phyloP scores from a whole-genome alignment of 2,329 filamentous ascomycete genomes.

The Aspergillaceae sp. region DNA sequence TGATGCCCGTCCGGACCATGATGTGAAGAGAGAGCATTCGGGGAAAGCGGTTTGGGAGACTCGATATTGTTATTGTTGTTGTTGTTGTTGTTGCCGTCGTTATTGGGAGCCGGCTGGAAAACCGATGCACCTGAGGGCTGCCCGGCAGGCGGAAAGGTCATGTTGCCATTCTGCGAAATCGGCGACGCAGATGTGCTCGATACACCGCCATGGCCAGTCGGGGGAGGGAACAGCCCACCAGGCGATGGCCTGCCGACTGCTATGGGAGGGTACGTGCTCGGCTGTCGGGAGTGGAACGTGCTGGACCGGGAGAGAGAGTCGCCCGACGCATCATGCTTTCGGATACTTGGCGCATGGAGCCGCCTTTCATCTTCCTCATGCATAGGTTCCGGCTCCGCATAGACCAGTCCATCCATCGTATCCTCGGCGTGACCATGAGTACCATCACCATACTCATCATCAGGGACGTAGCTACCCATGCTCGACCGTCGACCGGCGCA shows the following conservation, averaged over 20 bases:
- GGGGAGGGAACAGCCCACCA: constrained; percentile 55
- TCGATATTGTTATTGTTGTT: constrained; percentile 57
- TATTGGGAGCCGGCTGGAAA: constrained; percentile 52
- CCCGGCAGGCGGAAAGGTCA: constrained; percentile 33
- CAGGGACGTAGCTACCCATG: constrained; percentile 70
- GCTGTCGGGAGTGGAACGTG: constrained; percentile 55
- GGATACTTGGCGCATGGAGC: constrained; percentile 58
- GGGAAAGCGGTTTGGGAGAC: constrained; percentile 68
- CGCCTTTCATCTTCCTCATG: constrained; percentile 43
- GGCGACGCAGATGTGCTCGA: constrained; percentile 50
- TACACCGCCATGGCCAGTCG: constrained; percentile 45
- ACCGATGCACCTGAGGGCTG: constrained; percentile 45
- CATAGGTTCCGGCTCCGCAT: constrained; percentile 44
- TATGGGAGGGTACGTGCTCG: constrained; percentile 69
- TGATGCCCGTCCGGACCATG: constrained; percentile 30
- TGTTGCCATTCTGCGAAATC: constrained; percentile 34
- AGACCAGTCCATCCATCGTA: constrained; percentile 56
- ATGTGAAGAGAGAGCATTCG: constrained; percentile 33
- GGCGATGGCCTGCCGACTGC: constrained; percentile 44
- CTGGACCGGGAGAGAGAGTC: constrained; percentile 41
- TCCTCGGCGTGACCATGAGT: constrained; percentile 44
- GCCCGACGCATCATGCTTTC: constrained; percentile 56
- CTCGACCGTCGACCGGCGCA: constrained; percentile 87
- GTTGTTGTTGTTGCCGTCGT: background rate
- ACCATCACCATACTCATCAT: constrained; percentile 56